phyloP scores from a whole-genome alignment of 495 filamentous ascomycete species.

The Penicillium salamii region DNA sequence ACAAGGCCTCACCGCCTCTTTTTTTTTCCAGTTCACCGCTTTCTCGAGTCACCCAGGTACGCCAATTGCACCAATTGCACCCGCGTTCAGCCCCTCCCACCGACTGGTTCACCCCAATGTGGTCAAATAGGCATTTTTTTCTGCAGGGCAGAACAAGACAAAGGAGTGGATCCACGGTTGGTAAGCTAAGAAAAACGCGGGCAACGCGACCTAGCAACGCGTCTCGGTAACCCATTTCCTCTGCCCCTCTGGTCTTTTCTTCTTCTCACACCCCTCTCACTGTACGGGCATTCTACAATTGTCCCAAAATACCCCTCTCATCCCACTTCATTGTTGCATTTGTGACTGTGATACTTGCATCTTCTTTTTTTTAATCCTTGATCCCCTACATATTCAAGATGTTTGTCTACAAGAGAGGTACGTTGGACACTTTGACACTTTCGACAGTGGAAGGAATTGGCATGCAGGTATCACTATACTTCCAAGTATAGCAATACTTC shows the following conservation, averaged over 20 bases:
- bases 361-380: constrained; percentile 7
- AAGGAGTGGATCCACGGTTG: constrained; percentile 2
- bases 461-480: constrained; percentile 7
- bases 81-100: too few relatives aligned
- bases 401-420: constrained; percentile 73
- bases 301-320: background rate
- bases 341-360: constrained; percentile 12
- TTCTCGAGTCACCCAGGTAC: too few relatives aligned
- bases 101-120: background rate
- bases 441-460: background rate
- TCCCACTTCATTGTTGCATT: background rate
- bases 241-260: constrained; percentile 24
- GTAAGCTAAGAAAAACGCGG: constrained; percentile 13
- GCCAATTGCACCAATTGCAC: too few relatives aligned
- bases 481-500: constrained; percentile 7
- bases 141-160: background rate
- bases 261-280: constrained; percentile 14
- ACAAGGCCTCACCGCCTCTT: constrained; percentile 4
- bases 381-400: constrained; percentile 36
- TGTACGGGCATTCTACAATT: constrained; percentile 11
- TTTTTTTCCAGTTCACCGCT: background rate
- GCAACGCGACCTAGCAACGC: constrained; percentile 9
- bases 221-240: constrained; percentile 13
- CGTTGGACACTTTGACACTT: too few relatives aligned
- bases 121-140: constrained; percentile 1